These are phyloP conservation scores for Chlorella vulgaris DNA, from an alignment of 139 green algal genomes.

Conservation along the genomic window DNA sequence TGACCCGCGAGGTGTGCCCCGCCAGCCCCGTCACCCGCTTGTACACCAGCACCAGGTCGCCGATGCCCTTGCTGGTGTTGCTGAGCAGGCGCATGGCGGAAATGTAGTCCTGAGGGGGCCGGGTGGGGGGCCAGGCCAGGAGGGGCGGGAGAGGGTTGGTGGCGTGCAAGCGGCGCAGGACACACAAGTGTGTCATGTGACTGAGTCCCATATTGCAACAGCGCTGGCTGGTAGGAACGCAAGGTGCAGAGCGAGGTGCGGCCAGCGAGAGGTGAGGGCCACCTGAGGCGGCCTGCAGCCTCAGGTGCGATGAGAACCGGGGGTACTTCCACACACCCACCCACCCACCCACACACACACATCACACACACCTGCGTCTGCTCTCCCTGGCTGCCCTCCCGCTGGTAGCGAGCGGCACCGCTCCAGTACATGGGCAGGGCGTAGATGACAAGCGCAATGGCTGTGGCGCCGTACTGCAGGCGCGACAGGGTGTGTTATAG, in stretches of 20 bases:
- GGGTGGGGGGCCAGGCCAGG: conserved; percentile 12
- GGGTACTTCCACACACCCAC: too few species aligned
- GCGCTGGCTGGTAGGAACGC: too few species aligned
- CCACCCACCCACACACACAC: neutral
- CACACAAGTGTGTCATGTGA: too few species aligned
- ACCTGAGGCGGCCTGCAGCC: too few species aligned
- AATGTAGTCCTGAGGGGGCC: conserved; percentile 76
- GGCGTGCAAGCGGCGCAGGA: too few species aligned
- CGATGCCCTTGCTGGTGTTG: conserved; percentile 87
- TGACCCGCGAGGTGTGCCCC: conserved; percentile 85
- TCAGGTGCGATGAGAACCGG: too few species aligned
- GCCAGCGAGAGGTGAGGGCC: too few species aligned
- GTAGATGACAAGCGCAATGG: conserved; percentile 87
- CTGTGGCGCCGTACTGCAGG: conserved; percentile 64
- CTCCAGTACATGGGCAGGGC: conserved; percentile 78
- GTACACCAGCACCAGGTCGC: conserved; percentile 96
- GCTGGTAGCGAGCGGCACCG: neutral
- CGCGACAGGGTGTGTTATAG: too few species aligned
- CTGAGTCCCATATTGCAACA: too few species aligned
- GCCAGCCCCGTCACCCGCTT: conserved; percentile 92
- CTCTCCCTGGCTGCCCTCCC: conserved; percentile 10
- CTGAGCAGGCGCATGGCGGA: conserved; percentile 83
- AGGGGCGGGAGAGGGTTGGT: neutral
- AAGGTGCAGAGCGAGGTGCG: too few species aligned
- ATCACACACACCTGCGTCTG: neutral